Evolutionary conservation across 2,329 filamentous ascomycete genomes (phyloP), one percentile per base, ranked within the genome.

Genomic region (Westerdykella ornata): DNA sequence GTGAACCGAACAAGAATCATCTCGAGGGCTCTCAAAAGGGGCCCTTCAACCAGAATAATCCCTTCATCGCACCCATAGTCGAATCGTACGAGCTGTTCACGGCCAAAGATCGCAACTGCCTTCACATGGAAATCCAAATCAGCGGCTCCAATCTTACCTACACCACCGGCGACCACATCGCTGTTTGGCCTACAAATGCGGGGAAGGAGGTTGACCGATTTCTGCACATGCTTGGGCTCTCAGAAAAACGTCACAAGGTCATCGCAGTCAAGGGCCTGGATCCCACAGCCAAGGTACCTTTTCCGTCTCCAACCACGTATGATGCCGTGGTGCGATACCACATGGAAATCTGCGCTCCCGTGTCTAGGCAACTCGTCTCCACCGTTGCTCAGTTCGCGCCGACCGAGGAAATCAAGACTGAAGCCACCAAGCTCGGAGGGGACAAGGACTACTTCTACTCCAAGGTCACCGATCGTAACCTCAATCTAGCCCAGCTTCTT

Each of bases 381-480:
- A 86, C 84, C 16, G 75, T 98, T 18, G 85, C 90, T 49, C 81
- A 88, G 34, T 98, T 98, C 62, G 83, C 92, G 15, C 90, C 92
- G 28, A 84, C 81, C 57, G 89, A 97, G 41, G 75, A 78, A 11
- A 76, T 81, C 66, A 96, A 95, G 73, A 78, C 84, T 32, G 88
- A 96, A 67, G 86, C 97, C 78, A 78, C 80, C 56, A 88, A 84
- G 62, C 80, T 97, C 35, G 92, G 92, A 58, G 82, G 77, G 50
- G 92, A 98, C 71, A 96, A 94, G 72, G 89, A 95, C 51, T 90
- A 94, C 61, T 98, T 98, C 76, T 83, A 89, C 43, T 78, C 88
- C 44, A 86, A 90, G 71, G 82, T 95, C 47, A 80, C 79, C 53
- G 78, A 80, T 56, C 81, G 88, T 59, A 85, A 85, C 66, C 83